Conservation (phyloP, 441 rosid species). For the Bocquillonia castaneifolia region DNA sequence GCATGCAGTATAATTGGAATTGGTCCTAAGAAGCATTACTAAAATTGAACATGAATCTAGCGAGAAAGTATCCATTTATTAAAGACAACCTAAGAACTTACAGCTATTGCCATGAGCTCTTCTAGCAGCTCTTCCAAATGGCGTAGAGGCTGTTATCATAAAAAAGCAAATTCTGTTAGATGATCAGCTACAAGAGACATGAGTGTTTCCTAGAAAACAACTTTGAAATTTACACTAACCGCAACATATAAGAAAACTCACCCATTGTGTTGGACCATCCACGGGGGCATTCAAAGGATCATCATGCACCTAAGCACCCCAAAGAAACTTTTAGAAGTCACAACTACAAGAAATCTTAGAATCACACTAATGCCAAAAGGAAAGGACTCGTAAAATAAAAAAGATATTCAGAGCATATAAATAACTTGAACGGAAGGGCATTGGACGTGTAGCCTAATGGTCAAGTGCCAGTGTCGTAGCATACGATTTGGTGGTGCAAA, state of each 20-base stretch:
- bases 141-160: constrained; percentile 60
- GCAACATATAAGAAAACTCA: constrained; percentile 32
- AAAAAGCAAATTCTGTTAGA: constrained; percentile 16
- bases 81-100: constrained; percentile 37
- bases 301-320: constrained; percentile 72
- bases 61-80: not conserved
- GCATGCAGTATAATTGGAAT: not conserved
- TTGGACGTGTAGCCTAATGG: not conserved
- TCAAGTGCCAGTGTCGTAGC: not conserved
- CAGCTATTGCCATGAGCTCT: constrained; percentile 87
- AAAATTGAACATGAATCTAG: not conserved
- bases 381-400: not conserved
- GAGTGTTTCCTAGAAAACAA: not conserved
- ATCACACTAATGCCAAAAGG: not conserved
- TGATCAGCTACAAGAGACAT: constrained; percentile 1
- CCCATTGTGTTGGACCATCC: constrained; percentile 99
- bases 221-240: not conserved
- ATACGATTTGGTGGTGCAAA: not conserved
- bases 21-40: not conserved
- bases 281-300: constrained; percentile 90
- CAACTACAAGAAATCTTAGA: not conserved
- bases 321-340: constrained; percentile 21
- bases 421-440: not conserved
- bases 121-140: constrained; percentile 84
- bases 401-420: not conserved